Evolutionary conservation across 2,329 filamentous ascomycete genomes (phyloP), one percentile per base, ranked within the genome.

Genomic region (Erysiphe pulchra): DNA sequence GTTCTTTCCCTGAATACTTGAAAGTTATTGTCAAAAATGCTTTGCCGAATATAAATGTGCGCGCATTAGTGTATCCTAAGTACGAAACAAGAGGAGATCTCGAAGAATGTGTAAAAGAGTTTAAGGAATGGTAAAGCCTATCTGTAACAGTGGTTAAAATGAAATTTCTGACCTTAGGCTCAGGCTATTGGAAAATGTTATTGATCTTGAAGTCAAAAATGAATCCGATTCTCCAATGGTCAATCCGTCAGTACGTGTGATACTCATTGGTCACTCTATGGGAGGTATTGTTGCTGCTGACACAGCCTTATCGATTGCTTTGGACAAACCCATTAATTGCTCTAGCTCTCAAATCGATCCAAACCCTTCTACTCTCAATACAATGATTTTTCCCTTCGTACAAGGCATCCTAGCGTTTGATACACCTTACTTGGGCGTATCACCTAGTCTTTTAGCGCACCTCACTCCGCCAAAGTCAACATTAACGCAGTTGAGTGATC

Each of bases 261-360:
- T 93, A 42, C 70, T 94, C 14, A 65, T 92, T 47, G 86, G 86
- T 20, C 86, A 94, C 60, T 86, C 80, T 9, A 94, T 80, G 81
- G 81, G 81, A 53, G 90, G 90, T 54, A 94, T 95, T 55, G 85
- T 95, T 42, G 87, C 84, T 11, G 87, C 85, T 32, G 90, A 95
- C 58, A 80, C 84, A 13, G 68, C 87, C 50, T 72, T 94, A 53
- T 70, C 77, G 37, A 70, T 95, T 45, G 56, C 55, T 12, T 51
- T 50, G 11, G 57, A 58, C 36, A 46, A 47, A 38, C 46, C 50
- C 2, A 53, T 58, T 39, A 50, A 54, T 44, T 40, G 50, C 47
- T 46, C 51, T 17, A 42, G 33, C 31, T 28, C 48, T 17, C 20
- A 24, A 41, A 28, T 44, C 45, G 16, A 44, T 37, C 43, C 16